A percentile compares a stretch with the other conserved stretches of the same genome.
phyloP scores from a whole-genome alignment of 108 stramenopile genomes.

The Seminavis robusta region DNA sequence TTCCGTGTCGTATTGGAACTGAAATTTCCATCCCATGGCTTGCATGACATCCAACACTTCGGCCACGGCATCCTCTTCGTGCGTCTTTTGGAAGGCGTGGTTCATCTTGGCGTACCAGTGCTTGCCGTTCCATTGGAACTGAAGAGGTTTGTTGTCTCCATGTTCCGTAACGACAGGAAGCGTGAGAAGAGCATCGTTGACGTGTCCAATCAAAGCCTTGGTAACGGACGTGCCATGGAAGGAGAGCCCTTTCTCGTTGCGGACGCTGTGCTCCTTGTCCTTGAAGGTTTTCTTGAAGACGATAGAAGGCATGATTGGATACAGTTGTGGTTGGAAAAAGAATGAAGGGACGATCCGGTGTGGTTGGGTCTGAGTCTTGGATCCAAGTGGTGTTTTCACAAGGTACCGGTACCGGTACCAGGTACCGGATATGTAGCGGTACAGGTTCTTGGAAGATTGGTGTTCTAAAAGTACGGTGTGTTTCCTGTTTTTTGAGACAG shows the following conservation, averaged over 20 bases:
- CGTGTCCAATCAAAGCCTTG: not conserved
- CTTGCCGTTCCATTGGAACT: not conserved
- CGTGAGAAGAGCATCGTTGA: conserved; percentile 15
- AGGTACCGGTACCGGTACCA: no score
- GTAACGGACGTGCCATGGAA: conserved; percentile 1
- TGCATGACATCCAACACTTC: conserved; percentile 17
- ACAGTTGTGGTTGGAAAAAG: no score
- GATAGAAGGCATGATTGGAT: conserved; percentile 23
- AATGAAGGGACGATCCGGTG: no score
- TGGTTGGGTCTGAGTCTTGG: no score
- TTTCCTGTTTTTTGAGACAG: no score
- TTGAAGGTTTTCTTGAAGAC: conserved; percentile 32
- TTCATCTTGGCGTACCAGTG: conserved; percentile 8
- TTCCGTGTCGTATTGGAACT: conserved; percentile 20
- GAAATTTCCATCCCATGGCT: conserved; percentile 10
- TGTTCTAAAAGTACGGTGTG: no score
- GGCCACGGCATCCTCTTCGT: conserved; percentile 17
- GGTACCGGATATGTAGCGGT: no score
- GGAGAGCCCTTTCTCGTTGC: not conserved
- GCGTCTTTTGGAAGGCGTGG: conserved; percentile 10
- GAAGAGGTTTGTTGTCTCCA: not conserved
- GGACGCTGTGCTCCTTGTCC: conserved; percentile 1
- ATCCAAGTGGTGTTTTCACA: no score
- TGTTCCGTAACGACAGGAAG: no score
- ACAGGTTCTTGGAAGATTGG: no score